Evolutionary conservation across 495 filamentous ascomycete genomes (phyloP), one percentile per base, ranked within the genome.

Genomic region (Neurospora africana): DNA sequence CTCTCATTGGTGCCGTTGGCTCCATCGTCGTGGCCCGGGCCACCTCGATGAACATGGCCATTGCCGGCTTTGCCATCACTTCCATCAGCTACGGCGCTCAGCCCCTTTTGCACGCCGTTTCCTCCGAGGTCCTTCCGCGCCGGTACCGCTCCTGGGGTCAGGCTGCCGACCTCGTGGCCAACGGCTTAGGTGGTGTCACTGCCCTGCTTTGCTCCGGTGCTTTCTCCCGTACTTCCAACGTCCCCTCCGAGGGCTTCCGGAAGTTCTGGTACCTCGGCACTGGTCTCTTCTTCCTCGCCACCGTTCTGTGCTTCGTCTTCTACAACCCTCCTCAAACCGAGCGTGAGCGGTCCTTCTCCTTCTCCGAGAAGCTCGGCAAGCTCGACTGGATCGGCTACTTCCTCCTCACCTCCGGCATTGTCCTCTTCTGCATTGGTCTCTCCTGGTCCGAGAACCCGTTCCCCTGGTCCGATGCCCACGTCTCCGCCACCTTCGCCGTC

Each of bases 341-440:
- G 58, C 47, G 67, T 7, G 72, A 80, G 72, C 41, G 40, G 10
- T 35, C n/a, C 15, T 70, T 76, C 39, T 72, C 73, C 2, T 40
- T 74, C n/a, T 68, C 33, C n/a, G 73, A 81, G 70, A 80, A 80
- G 72, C 69, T 82, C 33, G 38, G 17, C 35, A 70, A 73, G 40
- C 77, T 82, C 38, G 80, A 82, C 72, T 82, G 79, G 80, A 65
- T 78, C 33, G 80, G 78, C 23, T 80, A 81, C 68, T 23, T 69
- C 10, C 73, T 82, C 21, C 69, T 80, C 17, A 72, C 77, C 1
- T 53, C 72, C 0, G 74, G 78, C 30, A 69, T 80, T n/a, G 73
- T 79, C 15, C 73, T 79, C 11, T 79, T 81, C 73, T 80, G 77
- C 69, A 65, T 82, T 35, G 78, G 77, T 21, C 75, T 82, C 8